Evolutionary conservation across 768 basidiomycete species (phyloP).

Genomic region (Naganishia randhawae): DNA sequence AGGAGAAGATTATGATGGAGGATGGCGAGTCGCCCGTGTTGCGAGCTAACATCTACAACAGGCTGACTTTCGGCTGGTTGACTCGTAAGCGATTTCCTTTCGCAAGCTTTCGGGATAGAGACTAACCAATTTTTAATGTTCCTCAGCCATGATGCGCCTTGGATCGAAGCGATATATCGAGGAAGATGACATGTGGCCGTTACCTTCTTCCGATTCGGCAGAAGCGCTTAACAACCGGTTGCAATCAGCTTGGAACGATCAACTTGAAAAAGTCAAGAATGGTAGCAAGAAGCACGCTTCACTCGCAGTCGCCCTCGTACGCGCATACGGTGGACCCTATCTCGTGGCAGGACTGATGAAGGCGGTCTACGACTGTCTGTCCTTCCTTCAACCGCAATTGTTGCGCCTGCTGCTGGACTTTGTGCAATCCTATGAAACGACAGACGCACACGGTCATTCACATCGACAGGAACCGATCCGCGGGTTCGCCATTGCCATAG

Average conservation of each 20-base stretch:
- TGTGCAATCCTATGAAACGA: slow-evolving; percentile 67
- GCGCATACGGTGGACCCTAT: slow-evolving; percentile 77
- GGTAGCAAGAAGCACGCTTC: slow-evolving; percentile 52
- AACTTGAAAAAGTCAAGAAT: slow-evolving; percentile 44
- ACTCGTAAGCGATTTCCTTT: slow-evolving; percentile 56
- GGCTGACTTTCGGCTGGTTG: slow-evolving; percentile 76
- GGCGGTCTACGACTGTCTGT: slow-evolving; percentile 70
- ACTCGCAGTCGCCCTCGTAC: slow-evolving; percentile 69
- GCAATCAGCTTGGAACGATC: slow-evolving; percentile 60
- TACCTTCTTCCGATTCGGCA: slow-evolving; percentile 67
- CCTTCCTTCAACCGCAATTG: slow-evolving; percentile 82
- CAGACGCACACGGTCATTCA: slow-evolving; percentile 37
- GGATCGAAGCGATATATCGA: slow-evolving; percentile 61
- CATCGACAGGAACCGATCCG: slow-evolving; percentile 55
- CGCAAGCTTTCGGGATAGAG: too few species aligned
- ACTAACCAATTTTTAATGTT: slow-evolving; percentile 32
- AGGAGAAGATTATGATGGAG: slow-evolving; percentile 37
- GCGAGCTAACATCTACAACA: slow-evolving; percentile 68
- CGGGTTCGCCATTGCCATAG: slow-evolving; percentile 69
- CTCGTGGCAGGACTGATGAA: slow-evolving; percentile 59
- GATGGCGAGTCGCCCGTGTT: slow-evolving; percentile 64
- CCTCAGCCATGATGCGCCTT: slow-evolving; percentile 45
- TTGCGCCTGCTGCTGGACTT: slow-evolving; percentile 73
- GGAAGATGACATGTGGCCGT: slow-evolving; percentile 77
- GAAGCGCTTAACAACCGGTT: slow-evolving; percentile 64